Evolutionary conservation across 1,284 basidiomycete species (phyloP).

Genomic region (Irpex sp.): DNA sequence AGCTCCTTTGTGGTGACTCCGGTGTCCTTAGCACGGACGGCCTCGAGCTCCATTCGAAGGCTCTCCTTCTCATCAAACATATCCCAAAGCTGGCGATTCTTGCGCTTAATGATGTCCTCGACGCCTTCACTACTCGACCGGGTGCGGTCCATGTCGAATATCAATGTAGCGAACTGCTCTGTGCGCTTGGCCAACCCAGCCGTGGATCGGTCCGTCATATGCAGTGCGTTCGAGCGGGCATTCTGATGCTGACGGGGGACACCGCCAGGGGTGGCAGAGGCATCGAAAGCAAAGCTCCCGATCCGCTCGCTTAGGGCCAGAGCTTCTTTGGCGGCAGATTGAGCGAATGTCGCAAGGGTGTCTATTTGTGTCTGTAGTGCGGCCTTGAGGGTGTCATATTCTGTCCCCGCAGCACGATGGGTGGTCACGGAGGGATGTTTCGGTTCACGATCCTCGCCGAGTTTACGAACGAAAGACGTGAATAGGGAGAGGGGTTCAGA

Average conservation of each 20-base stretch:
- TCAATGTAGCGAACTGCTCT: constrained; percentile 1
- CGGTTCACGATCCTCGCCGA: background rate
- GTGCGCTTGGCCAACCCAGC: constrained; percentile 4
- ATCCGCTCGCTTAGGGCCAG: constrained; percentile 4
- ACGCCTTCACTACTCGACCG: background rate
- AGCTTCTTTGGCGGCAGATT: constrained; percentile 7
- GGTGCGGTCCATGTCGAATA: constrained; percentile 5
- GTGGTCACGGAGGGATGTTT: background rate
- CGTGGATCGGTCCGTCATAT: background rate
- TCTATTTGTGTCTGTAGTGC: constrained; percentile 6
- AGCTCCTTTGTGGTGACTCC: background rate
- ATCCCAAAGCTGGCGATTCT: constrained; percentile 6
- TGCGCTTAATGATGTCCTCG: constrained; percentile 6
- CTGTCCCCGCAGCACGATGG: background rate
- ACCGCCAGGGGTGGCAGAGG: background rate
- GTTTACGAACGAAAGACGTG: background rate
- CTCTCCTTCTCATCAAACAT: constrained; percentile 10
- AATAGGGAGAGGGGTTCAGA: background rate
- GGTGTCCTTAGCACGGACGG: background rate
- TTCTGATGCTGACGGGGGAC: background rate
- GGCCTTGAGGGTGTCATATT: constrained; percentile 1
- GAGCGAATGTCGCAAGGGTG: constrained; percentile 5
- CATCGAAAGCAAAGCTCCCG: background rate
- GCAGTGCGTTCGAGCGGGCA: background rate
- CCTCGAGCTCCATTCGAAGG: constrained; percentile 5